Conservation (phyloP, 345 rosid species). For the Anacardium occidentale region DNA sequence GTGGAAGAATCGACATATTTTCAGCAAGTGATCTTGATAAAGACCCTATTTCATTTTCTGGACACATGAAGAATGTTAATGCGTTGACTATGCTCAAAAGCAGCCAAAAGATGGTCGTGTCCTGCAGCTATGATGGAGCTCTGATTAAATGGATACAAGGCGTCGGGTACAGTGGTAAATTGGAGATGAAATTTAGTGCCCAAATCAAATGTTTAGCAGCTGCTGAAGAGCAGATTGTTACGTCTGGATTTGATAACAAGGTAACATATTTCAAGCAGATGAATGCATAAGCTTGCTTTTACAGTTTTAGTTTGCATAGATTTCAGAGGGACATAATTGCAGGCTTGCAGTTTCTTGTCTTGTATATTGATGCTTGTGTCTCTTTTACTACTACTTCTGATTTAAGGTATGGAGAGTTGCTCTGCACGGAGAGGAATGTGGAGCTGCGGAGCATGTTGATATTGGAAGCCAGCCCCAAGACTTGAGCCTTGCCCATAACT, state of each 20-base stretch:
- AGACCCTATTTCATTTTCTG: constrained; percentile 51
- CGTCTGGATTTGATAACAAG: constrained; percentile 50
- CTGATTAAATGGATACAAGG: constrained; percentile 72
- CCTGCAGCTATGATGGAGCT: constrained; percentile 75
- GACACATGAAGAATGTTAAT: constrained; percentile 65
- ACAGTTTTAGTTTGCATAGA: too few species aligned
- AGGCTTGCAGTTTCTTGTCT: too few species aligned
- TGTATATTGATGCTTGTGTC: too few species aligned
- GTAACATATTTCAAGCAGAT: constrained; percentile 16
- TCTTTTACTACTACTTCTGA: too few species aligned
- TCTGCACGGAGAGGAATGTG: constrained; percentile 67
- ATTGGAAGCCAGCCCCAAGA: constrained; percentile 88
- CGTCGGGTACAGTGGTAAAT: constrained; percentile 51
- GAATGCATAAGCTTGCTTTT: too few species aligned
- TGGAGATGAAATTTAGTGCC: constrained; percentile 47
- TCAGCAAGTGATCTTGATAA: constrained; percentile 64
- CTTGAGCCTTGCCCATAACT: constrained; percentile 66
- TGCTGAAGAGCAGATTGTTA: constrained; percentile 45
- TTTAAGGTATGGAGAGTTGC: constrained; percentile 71
- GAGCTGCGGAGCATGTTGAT: constrained; percentile 58
- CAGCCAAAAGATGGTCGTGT: constrained; percentile 47
- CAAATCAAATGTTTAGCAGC: constrained; percentile 68
- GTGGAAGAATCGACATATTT: constrained; percentile 56
- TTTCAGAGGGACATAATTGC: too few species aligned
- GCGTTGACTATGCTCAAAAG: constrained; percentile 48